phyloP scores from a whole-genome alignment of 139 green algal species.

The Tetradesmus lagerheimii region DNA sequence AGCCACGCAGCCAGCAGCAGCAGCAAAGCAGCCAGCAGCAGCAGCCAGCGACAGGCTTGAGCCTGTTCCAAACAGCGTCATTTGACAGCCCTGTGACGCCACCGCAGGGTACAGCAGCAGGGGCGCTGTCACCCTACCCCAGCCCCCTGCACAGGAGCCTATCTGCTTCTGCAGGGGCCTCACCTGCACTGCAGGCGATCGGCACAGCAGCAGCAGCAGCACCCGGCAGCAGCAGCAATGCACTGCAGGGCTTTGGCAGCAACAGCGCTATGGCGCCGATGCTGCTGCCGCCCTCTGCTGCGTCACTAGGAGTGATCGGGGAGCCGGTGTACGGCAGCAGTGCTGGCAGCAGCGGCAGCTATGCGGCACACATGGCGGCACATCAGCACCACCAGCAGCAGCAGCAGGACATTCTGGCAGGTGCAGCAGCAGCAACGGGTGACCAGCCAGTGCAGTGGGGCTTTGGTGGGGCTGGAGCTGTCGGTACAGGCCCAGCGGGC shows the following conservation, averaged over 20 bases:
- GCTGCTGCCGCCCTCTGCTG: constrained; percentile 41
- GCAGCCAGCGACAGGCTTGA: not conserved
- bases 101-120: not conserved
- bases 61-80: constrained; percentile 39
- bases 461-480: not conserved
- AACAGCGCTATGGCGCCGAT: constrained; percentile 16
- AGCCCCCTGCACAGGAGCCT: constrained; percentile 25
- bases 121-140: constrained; percentile 12
- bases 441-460: not conserved
- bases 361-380: not conserved
- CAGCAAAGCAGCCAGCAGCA: not conserved
- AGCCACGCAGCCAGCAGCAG: not conserved
- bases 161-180: constrained; percentile 30
- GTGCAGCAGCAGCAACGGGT: constrained; percentile 9
- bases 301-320: not conserved
- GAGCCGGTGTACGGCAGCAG: not conserved
- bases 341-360: constrained; percentile 15
- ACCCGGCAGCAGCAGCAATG: not conserved
- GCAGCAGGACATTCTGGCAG: constrained; percentile 1
- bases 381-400: constrained; percentile 19
- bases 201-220: not conserved
- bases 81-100: constrained; percentile 31
- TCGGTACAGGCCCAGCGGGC: not conserved
- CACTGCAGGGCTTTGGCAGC: not conserved
- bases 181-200: constrained; percentile 6